Conservation (phyloP, 805 yeast species). For the Torulaspora indica region DNA sequence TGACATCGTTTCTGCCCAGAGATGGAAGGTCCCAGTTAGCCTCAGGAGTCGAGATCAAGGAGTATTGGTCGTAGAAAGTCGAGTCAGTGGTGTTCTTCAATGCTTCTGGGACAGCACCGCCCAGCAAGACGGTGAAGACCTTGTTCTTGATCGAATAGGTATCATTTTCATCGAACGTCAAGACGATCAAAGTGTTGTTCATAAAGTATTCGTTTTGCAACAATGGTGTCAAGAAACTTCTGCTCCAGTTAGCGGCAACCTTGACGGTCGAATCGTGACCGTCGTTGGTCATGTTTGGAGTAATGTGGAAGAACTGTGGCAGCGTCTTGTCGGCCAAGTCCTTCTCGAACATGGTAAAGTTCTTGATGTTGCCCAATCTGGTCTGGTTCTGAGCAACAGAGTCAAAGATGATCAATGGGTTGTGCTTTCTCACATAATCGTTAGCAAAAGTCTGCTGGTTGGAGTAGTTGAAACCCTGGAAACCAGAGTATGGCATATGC, state of each 20-base stretch:
- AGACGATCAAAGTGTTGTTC: conserved; percentile 41
- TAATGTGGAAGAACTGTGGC: conserved; percentile 51
- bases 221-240: conserved; percentile 42
- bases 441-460: conserved; percentile 42
- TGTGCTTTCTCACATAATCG: conserved; percentile 51
- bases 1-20: conserved; percentile 49
- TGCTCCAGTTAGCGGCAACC: conserved; percentile 45
- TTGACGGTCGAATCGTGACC: conserved; percentile 48
- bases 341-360: conserved; percentile 42
- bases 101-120: conserved; percentile 43
- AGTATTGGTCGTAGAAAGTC: conserved; percentile 51
- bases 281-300: conserved; percentile 52
- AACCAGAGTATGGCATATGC: conserved; percentile 50
- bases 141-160: conserved; percentile 42
- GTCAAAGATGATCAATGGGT: conserved; percentile 44
- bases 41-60: conserved; percentile 46
- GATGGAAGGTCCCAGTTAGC: conserved; percentile 48
- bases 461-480: conserved; percentile 44
- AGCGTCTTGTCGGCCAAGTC: conserved; percentile 40
- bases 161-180: conserved; percentile 50
- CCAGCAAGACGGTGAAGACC: conserved; percentile 44
- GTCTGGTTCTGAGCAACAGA: conserved; percentile 36
- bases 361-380: conserved; percentile 44
- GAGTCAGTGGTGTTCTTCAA: conserved; percentile 43
- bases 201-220: conserved; percentile 45